Evolutionary conservation across 306 rosid genomes (phyloP).

Genomic region (Rosa lucieae): DNA sequence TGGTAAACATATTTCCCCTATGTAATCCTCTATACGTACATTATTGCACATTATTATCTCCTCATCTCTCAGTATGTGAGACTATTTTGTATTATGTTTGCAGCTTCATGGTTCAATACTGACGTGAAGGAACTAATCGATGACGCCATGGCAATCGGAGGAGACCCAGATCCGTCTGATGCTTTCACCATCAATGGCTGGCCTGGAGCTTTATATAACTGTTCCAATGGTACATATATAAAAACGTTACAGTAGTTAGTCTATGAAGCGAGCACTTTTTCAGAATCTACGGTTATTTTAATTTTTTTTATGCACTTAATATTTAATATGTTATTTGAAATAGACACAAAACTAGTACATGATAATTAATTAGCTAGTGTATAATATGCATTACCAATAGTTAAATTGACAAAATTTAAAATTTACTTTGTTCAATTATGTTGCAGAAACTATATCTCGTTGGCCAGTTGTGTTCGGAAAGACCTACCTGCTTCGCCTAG

Average conservation of each 20-base stretch:
- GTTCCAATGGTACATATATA: slow-evolving; percentile 15
- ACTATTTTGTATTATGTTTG: neutral
- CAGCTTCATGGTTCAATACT: neutral
- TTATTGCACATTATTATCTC: neutral
- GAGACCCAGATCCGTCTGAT: neutral
- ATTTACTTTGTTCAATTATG: neutral
- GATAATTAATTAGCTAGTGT: no score
- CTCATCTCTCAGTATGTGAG: neutral
- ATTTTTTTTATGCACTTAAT: no score
- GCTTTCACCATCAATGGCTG: neutral
- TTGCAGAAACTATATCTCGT: neutral
- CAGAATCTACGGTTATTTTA: no score
- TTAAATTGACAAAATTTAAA: no score
- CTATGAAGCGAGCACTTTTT: neutral
- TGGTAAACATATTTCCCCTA: neutral
- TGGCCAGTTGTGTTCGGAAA: neutral
- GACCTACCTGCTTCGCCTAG: slow-evolving; percentile 17
- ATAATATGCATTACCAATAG: no score
- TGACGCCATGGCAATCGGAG: neutral
- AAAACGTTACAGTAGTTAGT: no score
- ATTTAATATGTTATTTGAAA: no score
- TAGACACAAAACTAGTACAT: neutral
- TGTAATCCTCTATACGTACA: neutral
- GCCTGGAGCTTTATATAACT: neutral
- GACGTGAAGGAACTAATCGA: neutral